Conservation (phyloP, 345 rosid species). For the Carallia pectinifolia region DNA sequence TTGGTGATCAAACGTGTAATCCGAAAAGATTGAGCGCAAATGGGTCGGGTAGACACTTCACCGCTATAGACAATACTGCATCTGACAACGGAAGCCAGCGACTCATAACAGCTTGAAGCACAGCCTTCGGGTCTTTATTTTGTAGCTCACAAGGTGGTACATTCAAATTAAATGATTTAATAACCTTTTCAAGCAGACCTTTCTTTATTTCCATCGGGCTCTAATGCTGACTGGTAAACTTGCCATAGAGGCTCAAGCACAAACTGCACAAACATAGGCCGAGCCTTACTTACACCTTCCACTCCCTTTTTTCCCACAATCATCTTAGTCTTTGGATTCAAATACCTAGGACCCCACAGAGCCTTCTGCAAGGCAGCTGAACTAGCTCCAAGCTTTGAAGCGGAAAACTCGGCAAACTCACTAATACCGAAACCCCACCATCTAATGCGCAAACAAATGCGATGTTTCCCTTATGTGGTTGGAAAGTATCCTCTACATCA, state of each 20-base stretch:
- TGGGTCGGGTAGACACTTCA: conserved; percentile 78
- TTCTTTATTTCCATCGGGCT: conserved; percentile 56
- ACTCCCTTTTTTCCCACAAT: conserved; percentile 76
- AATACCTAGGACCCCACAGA: conserved; percentile 91
- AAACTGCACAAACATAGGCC: conserved; percentile 93
- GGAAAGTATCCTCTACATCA: conserved; percentile 92
- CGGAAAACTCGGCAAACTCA: conserved; percentile 81
- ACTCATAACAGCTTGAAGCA: conserved; percentile 81
- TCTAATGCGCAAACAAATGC: conserved; percentile 84
- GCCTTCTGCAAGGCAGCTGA: conserved; percentile 60
- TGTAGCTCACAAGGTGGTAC: conserved; percentile 79
- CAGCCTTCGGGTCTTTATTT: conserved; percentile 77
- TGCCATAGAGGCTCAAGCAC: conserved; percentile 96
- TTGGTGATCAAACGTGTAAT: conserved; percentile 72
- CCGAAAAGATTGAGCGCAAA: conserved; percentile 66
- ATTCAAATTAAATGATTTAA: conserved; percentile 63
- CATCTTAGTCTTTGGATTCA: conserved; percentile 68
- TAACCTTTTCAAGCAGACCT: conserved; percentile 59
- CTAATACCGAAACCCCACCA: conserved; percentile 83
- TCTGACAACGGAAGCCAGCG: conserved; percentile 92
- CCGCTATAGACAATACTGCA: conserved; percentile 81
- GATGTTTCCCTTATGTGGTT: conserved; percentile 89
- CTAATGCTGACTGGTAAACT: conserved; percentile 72
- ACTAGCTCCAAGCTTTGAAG: conserved; percentile 76
- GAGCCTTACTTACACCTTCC: conserved; percentile 54